Conservation (phyloP, 768 basidiomycete species). For the Trametes elegans region DNA sequence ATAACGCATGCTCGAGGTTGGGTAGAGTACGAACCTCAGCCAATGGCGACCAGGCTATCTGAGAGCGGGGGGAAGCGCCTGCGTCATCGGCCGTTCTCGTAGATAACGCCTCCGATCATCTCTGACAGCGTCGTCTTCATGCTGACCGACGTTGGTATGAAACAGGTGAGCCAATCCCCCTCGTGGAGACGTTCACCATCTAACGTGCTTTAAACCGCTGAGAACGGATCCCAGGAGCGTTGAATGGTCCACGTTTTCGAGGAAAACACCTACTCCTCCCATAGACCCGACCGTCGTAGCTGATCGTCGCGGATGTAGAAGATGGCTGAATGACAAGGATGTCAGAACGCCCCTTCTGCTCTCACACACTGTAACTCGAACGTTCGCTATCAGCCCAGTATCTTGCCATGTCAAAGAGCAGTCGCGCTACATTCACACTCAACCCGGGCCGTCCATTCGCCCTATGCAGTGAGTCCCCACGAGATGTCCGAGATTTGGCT, state of each 20-base stretch:
- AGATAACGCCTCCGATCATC: neutral
- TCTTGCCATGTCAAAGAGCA: neutral
- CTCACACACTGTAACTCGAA: slow-evolving; percentile 4
- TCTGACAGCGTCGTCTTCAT: neutral
- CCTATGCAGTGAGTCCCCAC: neutral
- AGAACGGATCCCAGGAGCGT: neutral
- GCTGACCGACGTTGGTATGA: neutral
- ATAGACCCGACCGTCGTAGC: no score
- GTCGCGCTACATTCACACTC: slow-evolving; percentile 11
- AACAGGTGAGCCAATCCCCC: no score
- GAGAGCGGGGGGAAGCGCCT: neutral
- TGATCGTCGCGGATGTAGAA: no score
- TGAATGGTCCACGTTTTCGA: neutral
- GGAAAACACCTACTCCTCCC: neutral
- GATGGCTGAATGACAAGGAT: no score
- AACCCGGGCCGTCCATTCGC: slow-evolving; percentile 11
- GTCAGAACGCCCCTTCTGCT: neutral
- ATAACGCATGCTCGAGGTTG: neutral
- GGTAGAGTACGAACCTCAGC: neutral
- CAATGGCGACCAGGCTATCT: neutral
- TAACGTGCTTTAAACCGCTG: no score
- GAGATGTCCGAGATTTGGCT: neutral
- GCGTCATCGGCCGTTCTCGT: neutral
- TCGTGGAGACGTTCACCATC: neutral
- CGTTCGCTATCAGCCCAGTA: slow-evolving; percentile 5